Evolutionary conservation across 441 rosid genomes (phyloP).

Genomic region (Eruca vesicaria): DNA sequence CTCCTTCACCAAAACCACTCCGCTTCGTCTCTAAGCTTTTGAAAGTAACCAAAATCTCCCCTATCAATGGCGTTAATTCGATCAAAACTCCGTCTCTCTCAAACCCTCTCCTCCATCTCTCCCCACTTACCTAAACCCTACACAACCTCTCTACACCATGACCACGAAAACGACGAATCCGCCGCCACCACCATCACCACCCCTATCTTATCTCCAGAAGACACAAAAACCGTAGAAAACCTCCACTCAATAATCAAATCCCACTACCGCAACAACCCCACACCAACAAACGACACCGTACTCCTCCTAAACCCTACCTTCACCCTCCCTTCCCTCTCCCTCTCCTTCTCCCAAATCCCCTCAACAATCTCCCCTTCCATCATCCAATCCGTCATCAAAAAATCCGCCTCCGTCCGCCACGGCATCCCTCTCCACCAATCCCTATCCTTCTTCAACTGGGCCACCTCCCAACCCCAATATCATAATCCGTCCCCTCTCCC

Average conservation of each 20-base stretch:
- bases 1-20: background rate
- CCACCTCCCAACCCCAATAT: conserved; percentile 37
- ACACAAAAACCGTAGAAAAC: conserved; percentile 46
- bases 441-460: conserved; percentile 89
- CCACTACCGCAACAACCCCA: conserved; percentile 76
- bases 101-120: conserved; percentile 26
- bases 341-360: conserved; percentile 54
- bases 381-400: conserved; percentile 56
- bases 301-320: conserved; percentile 38
- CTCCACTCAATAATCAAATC: conserved; percentile 66
- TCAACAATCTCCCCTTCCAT: conserved; percentile 44
- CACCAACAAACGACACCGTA: conserved; percentile 29
- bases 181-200: conserved; percentile 15
- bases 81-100: conserved; percentile 30
- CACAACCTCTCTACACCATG: conserved; percentile 28
- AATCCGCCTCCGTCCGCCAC: conserved; percentile 65
- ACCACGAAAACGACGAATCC: conserved; percentile 32
- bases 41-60: background rate
- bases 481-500: conserved; percentile 46
- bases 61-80: conserved; percentile 47
- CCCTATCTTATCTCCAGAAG: conserved; percentile 43
- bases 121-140: conserved; percentile 28
- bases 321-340: conserved; percentile 63
- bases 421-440: conserved; percentile 75
- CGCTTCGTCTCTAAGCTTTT: too few species aligned